These are phyloP conservation scores for Mortierella antarctica DNA, from an alignment of 192 early-diverging fungal species.

Conservation along the genomic window DNA sequence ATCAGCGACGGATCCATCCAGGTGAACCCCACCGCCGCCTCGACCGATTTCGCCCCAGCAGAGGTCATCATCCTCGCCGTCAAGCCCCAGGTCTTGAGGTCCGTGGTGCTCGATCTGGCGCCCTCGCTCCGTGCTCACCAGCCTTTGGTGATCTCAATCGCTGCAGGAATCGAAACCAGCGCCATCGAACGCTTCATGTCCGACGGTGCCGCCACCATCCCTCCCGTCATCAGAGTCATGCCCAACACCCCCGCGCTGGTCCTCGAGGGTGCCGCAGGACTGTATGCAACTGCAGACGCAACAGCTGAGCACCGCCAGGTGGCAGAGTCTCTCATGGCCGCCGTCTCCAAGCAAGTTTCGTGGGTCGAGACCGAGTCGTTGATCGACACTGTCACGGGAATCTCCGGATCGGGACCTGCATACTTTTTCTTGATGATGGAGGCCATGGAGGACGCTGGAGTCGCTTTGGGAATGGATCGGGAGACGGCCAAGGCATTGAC, in stretches of 20 bases:
- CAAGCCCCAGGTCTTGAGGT: constrained; percentile 89
- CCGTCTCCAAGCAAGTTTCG: constrained; percentile 83
- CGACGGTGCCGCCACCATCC: constrained; percentile 6
- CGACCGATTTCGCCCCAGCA: constrained; percentile 36
- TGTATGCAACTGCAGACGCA: constrained; percentile 78
- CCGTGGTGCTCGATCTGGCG: constrained; percentile 74
- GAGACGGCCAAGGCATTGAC: constrained; percentile 85
- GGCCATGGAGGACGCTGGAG: constrained; percentile 86
- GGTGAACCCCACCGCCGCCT: constrained; percentile 39
- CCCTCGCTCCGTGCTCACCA: constrained; percentile 60
- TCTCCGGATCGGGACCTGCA: constrained; percentile 92
- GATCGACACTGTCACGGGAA: constrained; percentile 89
- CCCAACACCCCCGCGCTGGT: constrained; percentile 95
- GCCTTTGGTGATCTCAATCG: constrained; percentile 88
- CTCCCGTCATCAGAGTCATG: constrained; percentile 90
- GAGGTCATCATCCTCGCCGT: constrained; percentile 89
- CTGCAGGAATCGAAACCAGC: constrained; percentile 84
- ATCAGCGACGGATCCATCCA: constrained; percentile 60
- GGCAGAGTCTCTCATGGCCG: constrained; percentile 76
- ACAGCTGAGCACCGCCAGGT: constrained; percentile 70
- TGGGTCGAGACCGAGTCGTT: constrained; percentile 86
- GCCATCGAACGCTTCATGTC: constrained; percentile 84
- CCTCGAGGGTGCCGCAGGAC: constrained; percentile 87
- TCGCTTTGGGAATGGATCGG: constrained; percentile 76
- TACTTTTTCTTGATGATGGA: constrained; percentile 97